Evolutionary conservation across 768 basidiomycete genomes (phyloP).

Genomic region (Lactarius evosmus): DNA sequence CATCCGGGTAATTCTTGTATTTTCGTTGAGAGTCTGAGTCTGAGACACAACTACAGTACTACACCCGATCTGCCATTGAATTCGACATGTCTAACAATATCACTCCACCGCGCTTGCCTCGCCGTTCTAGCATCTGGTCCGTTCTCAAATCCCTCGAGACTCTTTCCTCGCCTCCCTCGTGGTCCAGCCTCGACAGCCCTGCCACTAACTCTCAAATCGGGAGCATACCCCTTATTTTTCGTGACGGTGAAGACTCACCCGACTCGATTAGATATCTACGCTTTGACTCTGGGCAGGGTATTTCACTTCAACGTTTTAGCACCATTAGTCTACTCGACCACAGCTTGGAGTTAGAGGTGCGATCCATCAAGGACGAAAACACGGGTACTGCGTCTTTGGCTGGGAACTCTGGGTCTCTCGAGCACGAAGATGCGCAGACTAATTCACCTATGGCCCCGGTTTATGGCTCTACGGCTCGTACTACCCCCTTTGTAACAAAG

Average conservation of each 20-base stretch:
- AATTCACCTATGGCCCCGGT: background rate
- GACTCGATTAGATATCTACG: background rate
- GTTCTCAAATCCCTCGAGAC: conserved; percentile 21
- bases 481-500: background rate
- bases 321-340: background rate
- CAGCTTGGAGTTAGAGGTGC: background rate
- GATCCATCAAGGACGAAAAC: background rate
- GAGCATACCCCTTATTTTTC: conserved; percentile 26
- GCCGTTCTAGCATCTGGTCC: conserved; percentile 22
- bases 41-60: background rate
- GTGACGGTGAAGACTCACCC: conserved; percentile 9
- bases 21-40: conserved; percentile 14
- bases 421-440: background rate
- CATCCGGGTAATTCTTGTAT: background rate
- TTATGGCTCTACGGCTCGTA: background rate
- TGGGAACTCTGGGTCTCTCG: background rate
- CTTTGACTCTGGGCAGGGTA: background rate
- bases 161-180: conserved; percentile 25
- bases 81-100: conserved; percentile 11
- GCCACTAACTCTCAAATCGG: conserved; percentile 19
- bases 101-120: conserved; percentile 3
- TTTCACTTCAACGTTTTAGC: background rate
- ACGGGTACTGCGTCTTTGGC: background rate
- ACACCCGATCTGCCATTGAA: no score
- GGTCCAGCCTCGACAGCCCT: conserved; percentile 19